Base-by-base conservation (phyloP, 208 protist species). In the Trypanosoma vivax region DNA sequence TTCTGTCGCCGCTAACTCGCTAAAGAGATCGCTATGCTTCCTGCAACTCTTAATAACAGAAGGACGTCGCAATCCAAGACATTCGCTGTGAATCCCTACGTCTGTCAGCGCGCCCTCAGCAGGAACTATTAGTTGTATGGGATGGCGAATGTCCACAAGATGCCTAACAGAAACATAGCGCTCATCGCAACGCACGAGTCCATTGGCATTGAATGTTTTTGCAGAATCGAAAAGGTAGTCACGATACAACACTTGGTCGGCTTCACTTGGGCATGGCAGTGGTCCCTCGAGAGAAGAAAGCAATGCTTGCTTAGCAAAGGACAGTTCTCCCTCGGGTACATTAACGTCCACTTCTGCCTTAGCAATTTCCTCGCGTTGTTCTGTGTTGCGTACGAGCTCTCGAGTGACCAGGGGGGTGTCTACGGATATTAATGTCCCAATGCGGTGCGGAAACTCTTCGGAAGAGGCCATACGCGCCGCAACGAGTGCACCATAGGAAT, bases 361-460 rank as follows among this genome's bases (percentile, higher is more conserved):
- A 30, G 60, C 52, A 28, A 94, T 76, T 37, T 89, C 82, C 34
- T 62, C 53, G 1, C 87, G 79, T 25, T 53, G 63, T 29, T 50
- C 58, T 16, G 60, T 68, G 62, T 89, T 87, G 18, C 58, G 62
- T 54, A 90, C 49, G 35, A 88, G 48, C 51, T 55, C 42, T 31
- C 65, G 53, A n/a, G 79, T 86, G 28, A 88, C 52, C 16, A 94
- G 70, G 2, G 82, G 87, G 0, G 79, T 90, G 54, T 94, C 87
- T 3, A 94, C 58, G 18, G 76, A 58, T 7, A 86, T 52, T 28
- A 88, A 28, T 2, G 80, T 81, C 4, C 87, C 87, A 16, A 90
- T 60, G 39, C 83, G 79, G 41, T 90, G 79, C 13, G 78, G 87
- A 49, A 62, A 76, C 19, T 50, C 56, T 5, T 54, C 46, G 0